Percentiles rank a stretch among this genome's conserved stretches.
These are phyloP conservation scores for Gossypium australe DNA, from an alignment of 345 rosid species.

Conservation along the genomic window DNA sequence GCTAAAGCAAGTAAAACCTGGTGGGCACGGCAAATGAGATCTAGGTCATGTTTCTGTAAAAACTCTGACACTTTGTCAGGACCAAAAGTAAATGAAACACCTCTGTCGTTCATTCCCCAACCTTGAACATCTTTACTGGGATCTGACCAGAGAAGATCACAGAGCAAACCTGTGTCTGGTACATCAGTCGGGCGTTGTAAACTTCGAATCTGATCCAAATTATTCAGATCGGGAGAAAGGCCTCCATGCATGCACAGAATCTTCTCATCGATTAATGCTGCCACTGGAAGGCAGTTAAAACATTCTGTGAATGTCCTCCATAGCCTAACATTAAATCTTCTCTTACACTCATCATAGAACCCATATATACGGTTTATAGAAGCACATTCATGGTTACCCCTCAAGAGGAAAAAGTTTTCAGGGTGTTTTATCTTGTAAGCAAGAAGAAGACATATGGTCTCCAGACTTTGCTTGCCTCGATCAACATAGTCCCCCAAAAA, in stretches of 20 bases:
- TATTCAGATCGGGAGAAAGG: constrained; percentile 65
- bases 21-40: constrained; percentile 84
- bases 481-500: constrained; percentile 62
- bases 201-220: constrained; percentile 58
- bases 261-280: constrained; percentile 20
- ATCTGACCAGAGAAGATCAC: constrained; percentile 3
- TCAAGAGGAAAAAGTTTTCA: constrained; percentile 54
- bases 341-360: neutral
- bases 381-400: constrained; percentile 63
- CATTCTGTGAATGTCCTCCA: neutral
- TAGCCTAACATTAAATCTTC: constrained; percentile 1
- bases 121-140: neutral
- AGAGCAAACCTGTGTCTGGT: constrained; percentile 1
- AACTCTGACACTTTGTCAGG: constrained; percentile 34
- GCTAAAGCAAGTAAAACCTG: constrained; percentile 46
- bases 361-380: constrained; percentile 6
- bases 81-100: constrained; percentile 71
- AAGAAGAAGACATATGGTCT: constrained; percentile 3
- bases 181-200: constrained; percentile 16
- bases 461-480: constrained; percentile 67
- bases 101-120: constrained; percentile 84
- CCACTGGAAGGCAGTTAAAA: constrained; percentile 4
- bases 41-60: constrained; percentile 57
- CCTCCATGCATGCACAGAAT: constrained; percentile 91
- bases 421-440: constrained; percentile 41